Base-by-base conservation (phyloP, 257 asterid species). In the Penstemon barbatus region DNA sequence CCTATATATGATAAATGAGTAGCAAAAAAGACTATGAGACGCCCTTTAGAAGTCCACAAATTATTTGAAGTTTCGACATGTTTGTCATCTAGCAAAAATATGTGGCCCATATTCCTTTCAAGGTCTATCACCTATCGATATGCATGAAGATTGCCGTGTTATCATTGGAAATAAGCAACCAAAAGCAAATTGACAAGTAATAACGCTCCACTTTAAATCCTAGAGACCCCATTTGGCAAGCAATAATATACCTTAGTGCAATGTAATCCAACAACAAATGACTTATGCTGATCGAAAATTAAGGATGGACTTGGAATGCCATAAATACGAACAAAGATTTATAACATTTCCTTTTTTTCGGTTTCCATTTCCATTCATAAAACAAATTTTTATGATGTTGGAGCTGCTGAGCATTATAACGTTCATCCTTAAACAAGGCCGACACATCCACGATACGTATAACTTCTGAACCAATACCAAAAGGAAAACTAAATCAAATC, bases 71-170 rank as follows among this genome's bases (percentile, higher is more conserved):
- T 15, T 65, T 61, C 53, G 61, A 62, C 50, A 19, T 63, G 75
- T 63, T 70, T 49, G 3, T 59, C 55, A 61, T 69, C 78, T 10
- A 40, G 70, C 74, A 63, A 59, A 80, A 68, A 37, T 8, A 57
- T 37, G 63, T 15, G 44, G 18, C 74, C 69, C 66, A 64, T 19
- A 49, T 53, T 49, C 39, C 57, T 73, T 48, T 19, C 68, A 11
- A 48, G 48, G 61, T 49, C 44, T 71, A 70, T 63, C 48, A 43
- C 77, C 43, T 61, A 33, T 75, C 52, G 40, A 50, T 66, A 13
- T 6, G 45, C 38, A 57, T 19, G 69, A 59, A 56, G 59, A 69
- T 54, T 57, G 61, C 18, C 58, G 48, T 53, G 12, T 45, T 55
- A 68, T 48, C 11, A 55, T 68, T 5, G 19, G 62, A 41, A 71